These are phyloP conservation scores for Mycena belliarum DNA, from an alignment of 768 basidiomycete species.

Conservation along the genomic window DNA sequence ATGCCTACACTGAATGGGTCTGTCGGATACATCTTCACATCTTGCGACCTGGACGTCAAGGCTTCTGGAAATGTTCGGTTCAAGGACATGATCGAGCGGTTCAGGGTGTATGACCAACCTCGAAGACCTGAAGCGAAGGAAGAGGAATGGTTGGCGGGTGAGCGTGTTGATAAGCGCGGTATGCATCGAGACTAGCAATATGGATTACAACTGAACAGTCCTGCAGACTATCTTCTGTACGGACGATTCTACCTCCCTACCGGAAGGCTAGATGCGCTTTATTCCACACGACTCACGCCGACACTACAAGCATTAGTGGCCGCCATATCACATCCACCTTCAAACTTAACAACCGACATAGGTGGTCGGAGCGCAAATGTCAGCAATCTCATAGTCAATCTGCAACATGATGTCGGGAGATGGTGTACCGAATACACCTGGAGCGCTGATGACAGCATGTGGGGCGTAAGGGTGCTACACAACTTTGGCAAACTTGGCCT, in stretches of 20 bases:
- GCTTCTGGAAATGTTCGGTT: conserved; percentile 72
- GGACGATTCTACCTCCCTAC: conserved; percentile 90
- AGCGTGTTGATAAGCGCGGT: conserved; percentile 79
- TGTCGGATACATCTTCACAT: conserved; percentile 90
- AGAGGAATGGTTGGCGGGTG: conserved; percentile 82
- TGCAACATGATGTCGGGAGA: conserved; percentile 91
- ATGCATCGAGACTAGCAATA: conserved; percentile 22
- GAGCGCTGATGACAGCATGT: conserved; percentile 94
- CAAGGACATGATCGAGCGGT: conserved; percentile 89
- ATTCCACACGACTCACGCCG: conserved; percentile 76
- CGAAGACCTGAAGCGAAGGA: conserved; percentile 74
- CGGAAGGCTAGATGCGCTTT: conserved; percentile 85
- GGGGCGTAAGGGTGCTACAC: conserved; percentile 83
- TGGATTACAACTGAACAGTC: conserved; percentile 18
- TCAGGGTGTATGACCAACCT: conserved; percentile 82
- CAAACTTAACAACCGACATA: conserved; percentile 45
- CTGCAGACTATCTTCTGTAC: conserved; percentile 87
- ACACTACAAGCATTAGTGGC: conserved; percentile 83
- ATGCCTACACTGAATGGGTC: conserved; percentile 92
- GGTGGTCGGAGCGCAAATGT: conserved; percentile 47
- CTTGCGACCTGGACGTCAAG: conserved; percentile 75
- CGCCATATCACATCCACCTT: conserved; percentile 80
- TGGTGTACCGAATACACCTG: conserved; percentile 95
- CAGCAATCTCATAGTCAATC: conserved; percentile 76
- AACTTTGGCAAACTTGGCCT: conserved; percentile 81